phyloP scores from a whole-genome alignment of 805 yeast genomes.

The Candida succiphila region DNA sequence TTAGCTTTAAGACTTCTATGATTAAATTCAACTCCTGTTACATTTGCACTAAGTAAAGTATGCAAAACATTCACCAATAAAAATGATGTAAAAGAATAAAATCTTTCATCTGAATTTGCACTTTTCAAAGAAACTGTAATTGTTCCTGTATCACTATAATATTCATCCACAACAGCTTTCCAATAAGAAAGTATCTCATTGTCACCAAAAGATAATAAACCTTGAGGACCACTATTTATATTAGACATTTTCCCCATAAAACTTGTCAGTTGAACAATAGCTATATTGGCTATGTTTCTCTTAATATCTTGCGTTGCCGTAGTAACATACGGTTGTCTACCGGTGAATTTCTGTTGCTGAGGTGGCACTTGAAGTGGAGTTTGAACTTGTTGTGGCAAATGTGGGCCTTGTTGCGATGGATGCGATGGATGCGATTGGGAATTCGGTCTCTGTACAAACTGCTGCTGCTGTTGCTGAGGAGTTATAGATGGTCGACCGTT shows the following conservation, averaged over 20 bases:
- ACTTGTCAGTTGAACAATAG: constrained; percentile 39
- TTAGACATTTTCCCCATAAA: constrained; percentile 37
- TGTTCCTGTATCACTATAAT: constrained; percentile 41
- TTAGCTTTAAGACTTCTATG: constrained; percentile 42
- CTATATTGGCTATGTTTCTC: constrained; percentile 33
- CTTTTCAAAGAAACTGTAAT: constrained; percentile 36
- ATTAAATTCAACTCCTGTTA: constrained; percentile 39
- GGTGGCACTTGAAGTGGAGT: constrained; percentile 3
- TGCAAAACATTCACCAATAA: constrained; percentile 57
- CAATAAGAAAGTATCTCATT: constrained; percentile 37
- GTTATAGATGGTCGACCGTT: constrained; percentile 1
- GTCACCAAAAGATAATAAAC: too few species aligned
- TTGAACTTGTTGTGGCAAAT: neutral
- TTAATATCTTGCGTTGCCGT: constrained; percentile 14
- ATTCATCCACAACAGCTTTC: constrained; percentile 37
- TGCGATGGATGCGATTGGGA: too few species aligned
- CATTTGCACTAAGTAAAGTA: constrained; percentile 41
- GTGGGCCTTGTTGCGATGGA: constrained; percentile 1
- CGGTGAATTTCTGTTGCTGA: constrained; percentile 5
- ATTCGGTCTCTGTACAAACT: too few species aligned
- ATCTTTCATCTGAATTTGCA: constrained; percentile 33
- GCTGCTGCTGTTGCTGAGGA: constrained; percentile 15
- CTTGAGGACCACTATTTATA: too few species aligned
- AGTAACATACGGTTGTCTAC: constrained; percentile 4
- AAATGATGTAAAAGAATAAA: constrained; percentile 53